Conservation (phyloP, 805 yeast genomes). For the Lipomyces starkeyi region DNA sequence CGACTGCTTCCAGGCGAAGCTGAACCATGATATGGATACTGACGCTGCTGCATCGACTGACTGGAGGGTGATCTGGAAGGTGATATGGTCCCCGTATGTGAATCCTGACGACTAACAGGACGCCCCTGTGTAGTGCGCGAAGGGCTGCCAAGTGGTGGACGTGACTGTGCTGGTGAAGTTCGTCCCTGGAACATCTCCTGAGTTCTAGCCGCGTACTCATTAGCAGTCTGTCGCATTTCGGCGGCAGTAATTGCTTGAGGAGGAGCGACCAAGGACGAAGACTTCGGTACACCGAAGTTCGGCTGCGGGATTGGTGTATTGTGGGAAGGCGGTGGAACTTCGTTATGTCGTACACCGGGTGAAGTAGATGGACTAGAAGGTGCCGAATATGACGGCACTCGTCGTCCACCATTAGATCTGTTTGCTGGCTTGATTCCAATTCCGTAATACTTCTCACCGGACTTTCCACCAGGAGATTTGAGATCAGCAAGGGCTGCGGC, state of each 20-base stretch:
- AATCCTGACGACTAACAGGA: constrained; percentile 10
- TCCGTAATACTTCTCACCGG: constrained; percentile 24
- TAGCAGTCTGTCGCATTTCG: constrained; percentile 49
- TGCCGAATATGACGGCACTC: constrained; percentile 42
- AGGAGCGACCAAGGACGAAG: constrained; percentile 41
- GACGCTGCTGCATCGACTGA: constrained; percentile 40
- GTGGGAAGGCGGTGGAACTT: constrained; percentile 27
- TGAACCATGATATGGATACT: constrained; percentile 46
- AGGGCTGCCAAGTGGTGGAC: constrained; percentile 10
- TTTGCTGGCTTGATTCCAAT: constrained; percentile 9
- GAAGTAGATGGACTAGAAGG: constrained; percentile 41
- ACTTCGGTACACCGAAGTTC: constrained; percentile 13
- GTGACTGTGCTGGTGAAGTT: constrained; percentile 7
- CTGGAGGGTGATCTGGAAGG: background rate
- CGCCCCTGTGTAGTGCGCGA: constrained; percentile 34
- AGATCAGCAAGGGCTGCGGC: constrained; percentile 59
- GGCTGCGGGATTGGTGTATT: constrained; percentile 15
- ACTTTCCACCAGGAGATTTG: constrained; percentile 34
- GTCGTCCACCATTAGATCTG: constrained; percentile 17
- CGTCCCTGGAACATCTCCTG: constrained; percentile 38
- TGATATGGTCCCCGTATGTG: background rate
- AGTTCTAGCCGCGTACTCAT: constrained; percentile 41
- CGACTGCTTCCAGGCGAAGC: background rate
- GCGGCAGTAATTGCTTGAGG: constrained; percentile 46
- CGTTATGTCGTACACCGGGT: constrained; percentile 17